Evolutionary conservation across 257 asterid genomes (phyloP).

Genomic region (Nicotiana tomentosiformis): DNA sequence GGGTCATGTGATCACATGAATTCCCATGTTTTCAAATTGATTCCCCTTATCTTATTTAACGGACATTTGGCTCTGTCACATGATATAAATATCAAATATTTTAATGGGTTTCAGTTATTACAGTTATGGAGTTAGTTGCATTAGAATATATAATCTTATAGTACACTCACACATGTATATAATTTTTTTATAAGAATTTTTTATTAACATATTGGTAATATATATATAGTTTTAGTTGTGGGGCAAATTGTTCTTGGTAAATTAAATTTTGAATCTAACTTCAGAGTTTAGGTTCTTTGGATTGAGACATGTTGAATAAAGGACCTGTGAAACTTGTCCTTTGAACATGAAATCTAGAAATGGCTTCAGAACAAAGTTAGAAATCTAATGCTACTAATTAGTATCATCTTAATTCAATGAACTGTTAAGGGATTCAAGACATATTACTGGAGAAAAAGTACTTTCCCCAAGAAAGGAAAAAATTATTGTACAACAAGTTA

Average conservation of each 20-base stretch:
- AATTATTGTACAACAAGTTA: conserved; percentile 1
- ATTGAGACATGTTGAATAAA: conserved; percentile 16
- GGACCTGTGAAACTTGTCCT: background rate
- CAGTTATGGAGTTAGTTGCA: conserved; percentile 49
- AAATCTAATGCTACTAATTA: conserved; percentile 22
- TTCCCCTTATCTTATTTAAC: conserved; percentile 13
- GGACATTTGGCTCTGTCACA: background rate
- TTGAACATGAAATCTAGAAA: conserved; percentile 31
- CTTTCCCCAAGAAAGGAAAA: conserved; percentile 10
- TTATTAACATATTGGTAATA: conserved; percentile 12
- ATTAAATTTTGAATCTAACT: conserved; percentile 15
- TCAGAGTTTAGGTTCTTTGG: conserved; percentile 26
- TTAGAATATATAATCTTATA: conserved; percentile 5
- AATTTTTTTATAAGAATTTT: background rate
- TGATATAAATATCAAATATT: conserved; percentile 10
- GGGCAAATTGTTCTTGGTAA: conserved; percentile 28
- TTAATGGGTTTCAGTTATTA: conserved; percentile 43
- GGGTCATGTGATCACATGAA: conserved; percentile 49
- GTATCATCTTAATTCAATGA: conserved; percentile 30
- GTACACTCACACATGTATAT: background rate
- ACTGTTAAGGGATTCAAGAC: conserved; percentile 10
- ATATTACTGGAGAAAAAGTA: background rate
- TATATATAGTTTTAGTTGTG: background rate
- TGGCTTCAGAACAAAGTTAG: conserved; percentile 26
- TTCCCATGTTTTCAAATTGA: conserved; percentile 20